These are phyloP conservation scores for Fraxinus excelsior DNA, from an alignment of 257 asterid genomes.

Conservation along the genomic window DNA sequence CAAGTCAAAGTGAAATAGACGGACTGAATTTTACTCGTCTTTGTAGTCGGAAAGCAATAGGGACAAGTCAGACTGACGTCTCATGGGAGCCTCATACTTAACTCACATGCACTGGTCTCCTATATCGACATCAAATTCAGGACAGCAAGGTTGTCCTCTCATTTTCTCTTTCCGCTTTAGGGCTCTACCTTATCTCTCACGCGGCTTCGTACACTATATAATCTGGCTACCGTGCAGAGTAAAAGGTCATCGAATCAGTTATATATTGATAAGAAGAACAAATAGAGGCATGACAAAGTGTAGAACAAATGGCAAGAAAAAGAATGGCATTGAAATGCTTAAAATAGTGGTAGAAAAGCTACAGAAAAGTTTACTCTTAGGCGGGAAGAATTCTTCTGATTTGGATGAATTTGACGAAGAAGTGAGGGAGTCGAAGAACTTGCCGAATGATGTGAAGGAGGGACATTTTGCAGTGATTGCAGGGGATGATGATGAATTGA, in stretches of 20 bases:
- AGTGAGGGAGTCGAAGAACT: slow-evolving; percentile 20
- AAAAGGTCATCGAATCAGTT: background rate
- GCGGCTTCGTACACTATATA: slow-evolving; percentile 21
- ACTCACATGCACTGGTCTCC: slow-evolving; percentile 61
- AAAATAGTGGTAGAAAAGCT: slow-evolving; percentile 56
- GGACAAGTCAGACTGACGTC: slow-evolving; percentile 42
- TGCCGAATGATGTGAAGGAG: slow-evolving; percentile 61
- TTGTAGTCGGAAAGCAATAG: slow-evolving; percentile 7
- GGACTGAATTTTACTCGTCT: slow-evolving; percentile 10
- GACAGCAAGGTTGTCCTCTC: background rate
- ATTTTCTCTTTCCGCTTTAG: background rate
- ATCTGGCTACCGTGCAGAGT: background rate
- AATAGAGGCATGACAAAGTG: slow-evolving; percentile 17
- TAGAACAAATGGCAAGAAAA: slow-evolving; percentile 35
- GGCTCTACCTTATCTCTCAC: background rate
- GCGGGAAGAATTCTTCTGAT: slow-evolving; percentile 27
- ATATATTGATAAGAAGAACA: background rate
- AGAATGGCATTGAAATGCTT: slow-evolving; percentile 42
- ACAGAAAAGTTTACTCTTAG: slow-evolving; percentile 45
- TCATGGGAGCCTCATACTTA: slow-evolving; percentile 36
- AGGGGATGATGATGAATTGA: slow-evolving; percentile 39
- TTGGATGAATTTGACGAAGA: slow-evolving; percentile 22
- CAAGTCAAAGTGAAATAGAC: background rate
- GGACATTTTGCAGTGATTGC: slow-evolving; percentile 56
- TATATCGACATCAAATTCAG: slow-evolving; percentile 22